These are phyloP conservation scores for Schizosaccharomyces versatilis DNA, from an alignment of 1,139 yeast genomes.

Conservation along the genomic window DNA sequence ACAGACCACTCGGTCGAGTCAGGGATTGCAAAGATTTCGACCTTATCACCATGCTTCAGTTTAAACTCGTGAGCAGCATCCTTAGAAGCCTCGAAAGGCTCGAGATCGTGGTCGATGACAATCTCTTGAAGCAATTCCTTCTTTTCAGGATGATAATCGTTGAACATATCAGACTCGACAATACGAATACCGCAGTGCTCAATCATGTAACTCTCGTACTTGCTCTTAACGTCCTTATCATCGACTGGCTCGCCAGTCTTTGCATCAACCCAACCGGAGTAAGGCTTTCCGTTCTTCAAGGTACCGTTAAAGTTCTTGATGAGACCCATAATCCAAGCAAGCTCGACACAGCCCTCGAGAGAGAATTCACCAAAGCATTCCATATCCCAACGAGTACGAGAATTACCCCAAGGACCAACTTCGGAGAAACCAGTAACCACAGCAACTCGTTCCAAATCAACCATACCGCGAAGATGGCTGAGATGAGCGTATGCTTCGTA, in stretches of 20 bases:
- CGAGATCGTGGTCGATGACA: constrained; percentile 85
- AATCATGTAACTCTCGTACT: constrained; percentile 70
- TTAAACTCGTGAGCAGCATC: constrained; percentile 90
- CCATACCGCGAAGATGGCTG: constrained; percentile 61
- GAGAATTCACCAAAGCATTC: constrained; percentile 88
- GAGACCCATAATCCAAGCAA: constrained; percentile 99
- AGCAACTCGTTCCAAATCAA: constrained; percentile 73
- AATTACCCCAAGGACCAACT: constrained; percentile 98
- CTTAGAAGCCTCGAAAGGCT: constrained; percentile 83
- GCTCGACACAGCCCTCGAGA: constrained; percentile 94
- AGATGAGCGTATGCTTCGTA: constrained; percentile 49
- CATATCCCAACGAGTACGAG: constrained; percentile 99
- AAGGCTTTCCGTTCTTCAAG: constrained; percentile 56
- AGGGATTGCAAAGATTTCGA: constrained; percentile 72
- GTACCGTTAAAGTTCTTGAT: constrained; percentile 85
- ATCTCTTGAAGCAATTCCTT: constrained; percentile 86
- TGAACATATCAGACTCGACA: constrained; percentile 82
- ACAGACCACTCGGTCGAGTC: constrained; percentile 87
- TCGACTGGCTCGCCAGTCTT: constrained; percentile 84
- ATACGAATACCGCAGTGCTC: constrained; percentile 92
- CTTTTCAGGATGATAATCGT: constrained; percentile 84
- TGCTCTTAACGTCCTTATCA: constrained; percentile 75
- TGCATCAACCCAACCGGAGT: constrained; percentile 93
- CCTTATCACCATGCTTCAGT: constrained; percentile 81
- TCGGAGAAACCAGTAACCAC: constrained; percentile 95